A percentile compares a stretch with the other conserved stretches of the same genome.
Conservation (phyloP, 2,329 filamentous ascomycete genomes). For the Fonsecaea erecta region DNA sequence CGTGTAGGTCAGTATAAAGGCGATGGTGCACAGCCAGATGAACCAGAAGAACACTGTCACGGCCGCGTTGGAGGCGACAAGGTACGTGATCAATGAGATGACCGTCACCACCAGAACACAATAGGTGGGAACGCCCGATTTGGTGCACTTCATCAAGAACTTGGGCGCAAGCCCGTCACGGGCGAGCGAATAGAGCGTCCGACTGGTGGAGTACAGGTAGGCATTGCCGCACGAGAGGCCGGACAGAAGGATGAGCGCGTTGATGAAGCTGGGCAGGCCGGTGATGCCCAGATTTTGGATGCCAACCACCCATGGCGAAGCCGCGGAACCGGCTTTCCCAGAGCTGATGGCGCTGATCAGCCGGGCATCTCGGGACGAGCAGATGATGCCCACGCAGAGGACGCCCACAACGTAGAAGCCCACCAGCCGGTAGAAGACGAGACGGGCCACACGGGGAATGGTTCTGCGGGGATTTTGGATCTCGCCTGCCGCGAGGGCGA, state of each 20-base stretch:
- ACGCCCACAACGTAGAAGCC: slow-evolving; percentile 76
- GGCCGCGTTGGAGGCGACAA: slow-evolving; percentile 67
- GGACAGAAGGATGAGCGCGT: slow-evolving; percentile 73
- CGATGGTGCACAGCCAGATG: slow-evolving; percentile 59
- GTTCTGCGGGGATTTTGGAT: slow-evolving; percentile 70
- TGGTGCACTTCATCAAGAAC: slow-evolving; percentile 63
- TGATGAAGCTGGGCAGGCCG: slow-evolving; percentile 74
- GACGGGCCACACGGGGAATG: slow-evolving; percentile 73
- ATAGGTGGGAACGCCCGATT: slow-evolving; percentile 66
- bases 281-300: slow-evolving; percentile 63
- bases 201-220: slow-evolving; percentile 60
- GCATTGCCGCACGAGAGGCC: slow-evolving; percentile 73
- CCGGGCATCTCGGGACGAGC: slow-evolving; percentile 66
- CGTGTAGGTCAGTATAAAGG: slow-evolving; percentile 64
- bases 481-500: slow-evolving; percentile 66
- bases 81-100: slow-evolving; percentile 71
- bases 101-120: slow-evolving; percentile 67
- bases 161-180: slow-evolving; percentile 58
- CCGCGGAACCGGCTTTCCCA: slow-evolving; percentile 66
- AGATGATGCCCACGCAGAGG: slow-evolving; percentile 69
- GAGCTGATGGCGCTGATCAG: slow-evolving; percentile 63
- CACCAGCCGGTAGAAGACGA: slow-evolving; percentile 77
- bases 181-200: slow-evolving; percentile 54
- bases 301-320: slow-evolving; percentile 74
- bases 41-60: slow-evolving; percentile 74